phyloP scores from a whole-genome alignment of 1,139 yeast genomes.

The Yamadazyma sp. region DNA sequence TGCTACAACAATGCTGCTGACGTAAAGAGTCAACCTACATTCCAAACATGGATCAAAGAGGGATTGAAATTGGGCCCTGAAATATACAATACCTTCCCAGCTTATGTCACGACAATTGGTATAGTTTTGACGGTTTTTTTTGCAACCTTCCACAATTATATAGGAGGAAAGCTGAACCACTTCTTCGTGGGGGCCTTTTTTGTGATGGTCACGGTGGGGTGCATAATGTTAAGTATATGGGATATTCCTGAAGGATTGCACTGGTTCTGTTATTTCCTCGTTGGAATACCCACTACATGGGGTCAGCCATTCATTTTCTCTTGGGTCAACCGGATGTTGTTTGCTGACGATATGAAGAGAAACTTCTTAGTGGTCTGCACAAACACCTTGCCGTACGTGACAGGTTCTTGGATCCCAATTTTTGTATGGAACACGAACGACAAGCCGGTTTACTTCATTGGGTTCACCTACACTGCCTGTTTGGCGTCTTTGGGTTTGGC shows the following conservation, averaged over 20 bases:
- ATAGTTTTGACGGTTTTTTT: conserved; percentile 39
- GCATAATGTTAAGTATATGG: conserved; percentile 46
- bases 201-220: conserved; percentile 37
- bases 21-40: conserved; percentile 47
- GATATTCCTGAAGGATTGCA: conserved; percentile 47
- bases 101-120: conserved; percentile 45
- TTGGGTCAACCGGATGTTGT: conserved; percentile 52
- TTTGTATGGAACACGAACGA: conserved; percentile 51
- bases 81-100: conserved; percentile 49
- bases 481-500: conserved; percentile 41
- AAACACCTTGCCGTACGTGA: conserved; percentile 52
- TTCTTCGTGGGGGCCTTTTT: conserved; percentile 38
- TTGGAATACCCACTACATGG: conserved; percentile 47
- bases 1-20: conserved; percentile 50
- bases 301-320: conserved; percentile 49
- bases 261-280: conserved; percentile 47
- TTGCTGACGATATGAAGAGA: conserved; percentile 49
- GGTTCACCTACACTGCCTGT: conserved; percentile 51
- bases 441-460: conserved; percentile 46
- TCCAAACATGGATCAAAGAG: conserved; percentile 53
- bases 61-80: conserved; percentile 37
- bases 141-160: conserved; percentile 44
- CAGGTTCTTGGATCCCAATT: conserved; percentile 49
- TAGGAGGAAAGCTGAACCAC: conserved; percentile 43
- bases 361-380: conserved; percentile 51